Percentiles rank a stretch among this genome's conserved stretches.
phyloP scores from a whole-genome alignment of 116 monocot species.

The Papilionanthe hybrid region DNA sequence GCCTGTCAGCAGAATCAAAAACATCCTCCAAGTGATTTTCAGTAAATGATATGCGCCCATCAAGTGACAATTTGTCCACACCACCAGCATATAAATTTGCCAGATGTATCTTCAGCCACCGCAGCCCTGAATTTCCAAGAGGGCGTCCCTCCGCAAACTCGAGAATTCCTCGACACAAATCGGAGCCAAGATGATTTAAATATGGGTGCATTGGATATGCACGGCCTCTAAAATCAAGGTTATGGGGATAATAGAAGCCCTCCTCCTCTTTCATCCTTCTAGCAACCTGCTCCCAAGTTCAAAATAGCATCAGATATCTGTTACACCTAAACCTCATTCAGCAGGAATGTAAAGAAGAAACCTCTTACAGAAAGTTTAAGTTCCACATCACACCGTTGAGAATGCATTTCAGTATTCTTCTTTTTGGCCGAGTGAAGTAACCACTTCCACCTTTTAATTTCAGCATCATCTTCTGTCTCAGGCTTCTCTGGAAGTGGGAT shows the following conservation, averaged over 20 bases:
- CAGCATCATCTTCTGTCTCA: conserved; percentile 33
- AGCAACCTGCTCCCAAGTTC: conserved; percentile 27
- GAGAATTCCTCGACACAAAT: conserved; percentile 49
- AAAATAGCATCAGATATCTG: neutral
- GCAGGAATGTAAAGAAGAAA: neutral
- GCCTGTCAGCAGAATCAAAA: conserved; percentile 53
- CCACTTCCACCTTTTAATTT: conserved; percentile 50
- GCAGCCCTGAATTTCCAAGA: conserved; percentile 37
- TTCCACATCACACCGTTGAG: conserved; percentile 56
- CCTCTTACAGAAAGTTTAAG: conserved; percentile 52
- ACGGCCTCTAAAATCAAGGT: conserved; percentile 56
- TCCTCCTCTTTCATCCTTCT: conserved; percentile 57
- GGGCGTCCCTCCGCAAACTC: conserved; percentile 50
- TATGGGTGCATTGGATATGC: conserved; percentile 66
- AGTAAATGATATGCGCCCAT: conserved; percentile 44
- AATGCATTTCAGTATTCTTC: conserved; percentile 49
- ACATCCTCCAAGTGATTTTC: conserved; percentile 55
- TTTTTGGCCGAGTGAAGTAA: conserved; percentile 29
- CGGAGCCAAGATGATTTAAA: conserved; percentile 53
- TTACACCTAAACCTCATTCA: neutral
- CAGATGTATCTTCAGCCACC: conserved; percentile 55
- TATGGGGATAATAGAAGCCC: conserved; percentile 61
- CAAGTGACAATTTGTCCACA: conserved; percentile 53
- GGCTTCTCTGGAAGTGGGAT: conserved; percentile 46
- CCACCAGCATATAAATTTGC: conserved; percentile 60